Evolutionary conservation across 164 flowering plant species (phyloP).

Genomic region (Akebia trifoliata): DNA sequence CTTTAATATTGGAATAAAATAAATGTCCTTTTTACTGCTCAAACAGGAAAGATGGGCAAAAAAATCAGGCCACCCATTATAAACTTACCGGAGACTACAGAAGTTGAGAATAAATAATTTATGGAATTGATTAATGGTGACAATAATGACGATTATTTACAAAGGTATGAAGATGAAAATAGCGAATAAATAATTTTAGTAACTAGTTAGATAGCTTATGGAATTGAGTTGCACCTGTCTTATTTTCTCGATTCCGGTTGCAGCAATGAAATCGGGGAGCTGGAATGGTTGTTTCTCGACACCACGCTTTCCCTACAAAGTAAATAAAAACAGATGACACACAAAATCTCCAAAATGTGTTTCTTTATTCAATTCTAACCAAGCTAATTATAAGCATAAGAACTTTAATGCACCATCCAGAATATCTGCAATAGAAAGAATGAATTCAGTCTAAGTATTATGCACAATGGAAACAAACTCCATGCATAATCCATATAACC

Average conservation of each 20-base stretch:
- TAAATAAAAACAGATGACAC: constrained; percentile 33
- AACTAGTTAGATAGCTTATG: not conserved
- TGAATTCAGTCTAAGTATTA: constrained; percentile 28
- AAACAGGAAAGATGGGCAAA: no score
- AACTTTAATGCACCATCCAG: constrained; percentile 15
- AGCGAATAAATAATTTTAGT: not conserved
- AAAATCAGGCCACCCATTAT: no score
- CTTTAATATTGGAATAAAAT: no score
- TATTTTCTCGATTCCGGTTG: constrained; percentile 96
- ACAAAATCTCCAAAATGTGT: constrained; percentile 9
- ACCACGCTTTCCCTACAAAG: constrained; percentile 95
- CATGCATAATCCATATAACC: constrained; percentile 22
- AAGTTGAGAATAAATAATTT: no score
- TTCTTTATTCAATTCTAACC: constrained; percentile 4
- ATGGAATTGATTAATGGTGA: no score
- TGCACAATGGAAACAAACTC: constrained; percentile 27
- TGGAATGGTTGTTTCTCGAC: constrained; percentile 98
- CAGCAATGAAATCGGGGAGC: constrained; percentile 98
- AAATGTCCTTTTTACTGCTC: no score
- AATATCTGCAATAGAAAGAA: constrained; percentile 26
- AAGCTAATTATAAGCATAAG: constrained; percentile 7
- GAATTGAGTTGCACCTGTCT: constrained; percentile 62
- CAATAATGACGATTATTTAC: no score
- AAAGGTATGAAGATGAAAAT: no score
- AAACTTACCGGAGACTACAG: no score